Base-by-base conservation (phyloP, 2,329 filamentous ascomycete species). In the Pyrenophora seminiperda region DNA sequence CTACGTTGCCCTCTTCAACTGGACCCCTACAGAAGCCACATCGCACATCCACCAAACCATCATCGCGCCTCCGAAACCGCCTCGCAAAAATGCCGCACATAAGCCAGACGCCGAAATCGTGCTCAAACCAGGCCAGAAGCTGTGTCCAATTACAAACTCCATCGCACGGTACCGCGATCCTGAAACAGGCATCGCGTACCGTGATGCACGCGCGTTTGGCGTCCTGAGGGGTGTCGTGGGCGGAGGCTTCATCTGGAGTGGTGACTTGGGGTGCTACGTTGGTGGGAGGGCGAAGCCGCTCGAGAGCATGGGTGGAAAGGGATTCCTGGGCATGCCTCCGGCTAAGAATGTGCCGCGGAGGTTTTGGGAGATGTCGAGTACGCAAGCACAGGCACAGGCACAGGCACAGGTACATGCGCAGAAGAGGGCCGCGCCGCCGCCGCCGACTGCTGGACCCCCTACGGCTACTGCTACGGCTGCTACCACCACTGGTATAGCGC, bases 131-230 rank as follows among this genome's bases (percentile, higher is more conserved):
- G 71, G 71, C 15, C 64, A 70, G 19, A 63, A 65, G 17, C 50
- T 67, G 1, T 99, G 94, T 72, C 87, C 86, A 40, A 92, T 97
- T 67, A 97, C 91, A 1, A 88, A 87, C 64, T 83, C 87, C 44
- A 84, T 87, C 4, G 94, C 93, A 10, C 85, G 85, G 46, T 97
- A 95, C 73, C 83, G 86, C 18, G 94, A 99, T 71, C 90, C 91
- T 0, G 82, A 83, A 60, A 97, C 93, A 0, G 89, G 90, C 0
- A 80, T 97, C 13, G 84, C 87, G 1, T 99, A 93, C 73, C 82
- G 84, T 56, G 93, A 93, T 68, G 78, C 84, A 34, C 83, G 87
- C 55, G 92, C 91, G 0, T 97, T 91, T 75, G 85, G 85, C 62
- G 86, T 95, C 71, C 88, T 97, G 37, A 87, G 90, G 64, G 84